Base-by-base conservation (phyloP, 306 rosid species). In the Pachyrhizus erosus region DNA sequence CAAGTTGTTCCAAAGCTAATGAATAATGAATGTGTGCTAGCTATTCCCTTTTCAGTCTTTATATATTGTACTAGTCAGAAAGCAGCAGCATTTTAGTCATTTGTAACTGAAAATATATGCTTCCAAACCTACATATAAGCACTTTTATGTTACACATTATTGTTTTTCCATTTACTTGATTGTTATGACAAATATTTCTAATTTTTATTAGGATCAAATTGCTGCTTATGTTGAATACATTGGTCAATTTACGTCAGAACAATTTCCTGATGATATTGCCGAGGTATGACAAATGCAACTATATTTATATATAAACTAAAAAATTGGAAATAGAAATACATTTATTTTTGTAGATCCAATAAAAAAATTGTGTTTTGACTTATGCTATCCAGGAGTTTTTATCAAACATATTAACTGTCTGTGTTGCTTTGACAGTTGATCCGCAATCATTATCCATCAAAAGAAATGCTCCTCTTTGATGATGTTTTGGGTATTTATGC, bases 211-310 rank as follows among this genome's bases (percentile, higher is more conserved):
- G 98, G 96, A 89, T 84, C 94, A 93, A 88, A 85, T 92, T 83
- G 85, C 92, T 61, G 97, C 97, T 2, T 93, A 93, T 73, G 97
- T 91, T 77, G 94, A 93, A 74, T 91, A 86, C 88, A 89, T 93
- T 83, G 90, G 88, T 39, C 94, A 93, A 84, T 93, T 91, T 89
- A 93, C 92, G 66, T 90, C 97, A 11, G 94, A 91, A 71, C 94
- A 89, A 51, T 91, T 93, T 84, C 87, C 98, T 26, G 92, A 89
- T 82, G 97, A 93, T 70, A 87, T 93, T 66, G 87, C 97, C 1
- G 98, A 93, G 94, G 98, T 93, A 86, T 58, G 85, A 52, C 40
- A 42, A 15, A 34, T 77, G 70, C 48, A 33, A 43, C 26, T 73
- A 33, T 40, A 55, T 73, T 52, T 68, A 17, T 40, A 51, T 40